Evolutionary conservation across 495 filamentous ascomycete species (phyloP).

Genomic region (Halenospora varia): DNA sequence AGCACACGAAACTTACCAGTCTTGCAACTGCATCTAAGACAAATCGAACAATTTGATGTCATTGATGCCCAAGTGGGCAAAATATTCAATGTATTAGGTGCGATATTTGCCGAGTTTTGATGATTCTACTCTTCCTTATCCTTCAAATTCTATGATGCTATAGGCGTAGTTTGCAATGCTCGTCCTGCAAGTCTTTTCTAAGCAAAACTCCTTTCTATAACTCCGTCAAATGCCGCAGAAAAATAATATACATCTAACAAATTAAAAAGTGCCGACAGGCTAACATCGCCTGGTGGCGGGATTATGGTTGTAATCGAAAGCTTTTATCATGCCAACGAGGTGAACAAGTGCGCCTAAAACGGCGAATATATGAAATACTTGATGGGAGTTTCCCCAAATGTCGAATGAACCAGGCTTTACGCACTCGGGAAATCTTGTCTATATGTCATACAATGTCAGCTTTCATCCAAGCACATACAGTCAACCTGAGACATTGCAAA

Average conservation of each 20-base stretch:
- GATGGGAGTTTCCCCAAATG: conserved; percentile 58
- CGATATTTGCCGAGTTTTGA: too few relatives aligned
- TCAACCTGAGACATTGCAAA: not conserved
- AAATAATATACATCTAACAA: not conserved
- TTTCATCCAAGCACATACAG: not conserved
- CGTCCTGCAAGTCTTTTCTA: not conserved
- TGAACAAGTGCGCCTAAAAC: conserved; percentile 56
- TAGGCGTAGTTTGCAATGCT: not conserved
- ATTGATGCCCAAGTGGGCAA: too few relatives aligned
- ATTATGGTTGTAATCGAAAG: conserved; percentile 43
- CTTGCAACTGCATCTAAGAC: too few relatives aligned
- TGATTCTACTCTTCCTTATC: too few relatives aligned
- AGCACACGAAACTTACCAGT: too few relatives aligned
- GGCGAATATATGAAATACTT: conserved; percentile 62
- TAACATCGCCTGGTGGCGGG: not conserved
- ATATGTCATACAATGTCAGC: conserved; percentile 5
- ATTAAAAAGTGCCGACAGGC: not conserved
- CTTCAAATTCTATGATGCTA: not conserved
- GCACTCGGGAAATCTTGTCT: conserved; percentile 38
- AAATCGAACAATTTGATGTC: too few relatives aligned
- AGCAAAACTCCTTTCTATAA: not conserved
- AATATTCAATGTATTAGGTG: too few relatives aligned
- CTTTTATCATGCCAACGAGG: conserved; percentile 51
- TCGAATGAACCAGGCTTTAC: conserved; percentile 47
- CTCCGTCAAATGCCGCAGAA: not conserved